These are phyloP conservation scores for Fistulinella prunicolor DNA, from an alignment of 768 basidiomycete genomes.

Conservation along the genomic window DNA sequence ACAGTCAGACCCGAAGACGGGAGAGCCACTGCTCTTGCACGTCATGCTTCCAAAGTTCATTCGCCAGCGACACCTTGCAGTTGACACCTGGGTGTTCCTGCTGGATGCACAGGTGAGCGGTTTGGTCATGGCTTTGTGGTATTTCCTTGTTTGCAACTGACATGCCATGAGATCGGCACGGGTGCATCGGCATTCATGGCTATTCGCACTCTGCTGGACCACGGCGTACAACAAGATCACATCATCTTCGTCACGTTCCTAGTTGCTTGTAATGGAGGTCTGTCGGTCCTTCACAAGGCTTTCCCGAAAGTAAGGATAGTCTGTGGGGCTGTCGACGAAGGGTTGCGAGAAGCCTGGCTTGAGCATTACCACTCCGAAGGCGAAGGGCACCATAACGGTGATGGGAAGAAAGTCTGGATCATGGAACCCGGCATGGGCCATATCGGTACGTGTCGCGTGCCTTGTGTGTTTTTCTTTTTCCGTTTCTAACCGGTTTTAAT, in stretches of 20 bases:
- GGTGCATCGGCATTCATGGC: constrained; percentile 95
- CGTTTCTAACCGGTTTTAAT: background rate
- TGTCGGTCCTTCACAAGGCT: constrained; percentile 72
- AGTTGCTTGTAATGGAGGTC: constrained; percentile 77
- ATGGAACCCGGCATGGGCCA: constrained; percentile 89
- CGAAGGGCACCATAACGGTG: constrained; percentile 37
- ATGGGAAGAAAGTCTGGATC: constrained; percentile 70
- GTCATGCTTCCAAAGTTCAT: constrained; percentile 73
- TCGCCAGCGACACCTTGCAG: constrained; percentile 61
- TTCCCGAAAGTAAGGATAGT: constrained; percentile 87
- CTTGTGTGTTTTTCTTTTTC: background rate
- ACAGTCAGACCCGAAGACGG: constrained; percentile 79
- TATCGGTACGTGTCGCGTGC: constrained; percentile 52
- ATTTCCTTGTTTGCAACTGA: background rate
- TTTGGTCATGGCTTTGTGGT: background rate
- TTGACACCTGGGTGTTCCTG: constrained; percentile 77
- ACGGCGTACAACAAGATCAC: constrained; percentile 78
- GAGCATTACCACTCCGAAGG: constrained; percentile 52
- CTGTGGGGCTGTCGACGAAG: constrained; percentile 78
- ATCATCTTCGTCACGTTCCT: constrained; percentile 92
- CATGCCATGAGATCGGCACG: constrained; percentile 73
- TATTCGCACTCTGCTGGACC: constrained; percentile 88
- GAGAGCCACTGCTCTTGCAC: constrained; percentile 87
- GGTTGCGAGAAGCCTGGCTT: constrained; percentile 72
- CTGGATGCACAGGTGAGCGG: constrained; percentile 79